phyloP scores from a whole-genome alignment of 1,284 basidiomycete species.

The Erythrobasidium hasegawianum region DNA sequence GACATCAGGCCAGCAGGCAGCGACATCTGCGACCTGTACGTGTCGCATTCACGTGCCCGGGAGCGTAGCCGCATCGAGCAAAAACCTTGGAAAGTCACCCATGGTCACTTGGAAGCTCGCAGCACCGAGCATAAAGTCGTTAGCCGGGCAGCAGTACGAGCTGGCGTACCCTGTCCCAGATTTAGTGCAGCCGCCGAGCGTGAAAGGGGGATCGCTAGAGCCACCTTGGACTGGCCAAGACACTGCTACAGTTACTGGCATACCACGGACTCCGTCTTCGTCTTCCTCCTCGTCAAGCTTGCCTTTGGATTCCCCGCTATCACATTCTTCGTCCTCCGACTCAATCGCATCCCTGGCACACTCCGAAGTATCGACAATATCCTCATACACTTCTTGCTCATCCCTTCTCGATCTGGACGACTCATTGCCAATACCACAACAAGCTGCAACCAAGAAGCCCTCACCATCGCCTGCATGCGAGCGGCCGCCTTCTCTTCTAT shows the following conservation, averaged over 20 bases:
- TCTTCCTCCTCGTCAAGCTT: too few relatives aligned
- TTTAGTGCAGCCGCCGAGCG: too few relatives aligned
- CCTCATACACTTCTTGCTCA: not conserved
- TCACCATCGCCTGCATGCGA: not conserved
- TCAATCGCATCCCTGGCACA: too few relatives aligned
- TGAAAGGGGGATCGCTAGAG: not conserved
- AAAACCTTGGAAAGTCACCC: not conserved
- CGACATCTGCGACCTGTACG: not conserved
- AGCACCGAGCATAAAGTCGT: not conserved
- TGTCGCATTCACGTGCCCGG: not conserved
- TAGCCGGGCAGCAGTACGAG: not conserved
- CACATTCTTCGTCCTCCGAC: not conserved
- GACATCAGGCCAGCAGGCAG: not conserved
- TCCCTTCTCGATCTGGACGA: not conserved
- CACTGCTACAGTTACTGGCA: too few relatives aligned
- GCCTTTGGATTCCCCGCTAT: not conserved
- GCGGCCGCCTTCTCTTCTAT: not conserved
- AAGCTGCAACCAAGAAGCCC: not conserved
- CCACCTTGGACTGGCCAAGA: not conserved
- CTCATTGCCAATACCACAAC: not conserved
- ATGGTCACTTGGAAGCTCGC: constrained; percentile 3
- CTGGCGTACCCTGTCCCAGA: not conserved
- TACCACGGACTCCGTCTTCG: too few relatives aligned
- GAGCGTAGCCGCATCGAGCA: not conserved
- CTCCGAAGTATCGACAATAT: not conserved